Percentiles rank a stretch among this genome's conserved stretches.
phyloP scores from a whole-genome alignment of 768 basidiomycete species.

The Cystofilobasidium macerans region DNA sequence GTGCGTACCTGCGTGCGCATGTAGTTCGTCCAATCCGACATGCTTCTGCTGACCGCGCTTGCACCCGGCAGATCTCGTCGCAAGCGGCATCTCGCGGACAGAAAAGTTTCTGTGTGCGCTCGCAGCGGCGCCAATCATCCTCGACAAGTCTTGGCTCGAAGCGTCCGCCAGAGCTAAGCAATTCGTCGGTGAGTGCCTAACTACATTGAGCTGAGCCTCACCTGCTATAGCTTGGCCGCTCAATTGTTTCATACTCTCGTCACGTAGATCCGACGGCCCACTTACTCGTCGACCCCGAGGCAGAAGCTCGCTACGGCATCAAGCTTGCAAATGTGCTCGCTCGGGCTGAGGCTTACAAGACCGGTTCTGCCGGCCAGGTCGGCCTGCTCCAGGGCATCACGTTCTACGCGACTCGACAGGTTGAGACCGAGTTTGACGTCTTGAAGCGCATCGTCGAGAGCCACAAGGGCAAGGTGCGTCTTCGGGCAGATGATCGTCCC shows the following conservation, averaged over 20 bases:
- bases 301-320: constrained; percentile 59
- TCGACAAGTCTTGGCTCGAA: constrained; percentile 59
- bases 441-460: constrained; percentile 59
- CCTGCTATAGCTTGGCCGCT: background rate
- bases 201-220: background rate
- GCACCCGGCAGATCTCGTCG: constrained; percentile 58
- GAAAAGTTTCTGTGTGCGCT: constrained; percentile 79
- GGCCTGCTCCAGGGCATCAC: constrained; percentile 54
- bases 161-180: constrained; percentile 49
- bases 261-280: constrained; percentile 57
- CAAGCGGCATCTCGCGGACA: constrained; percentile 59
- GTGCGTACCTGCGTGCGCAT: constrained; percentile 17
- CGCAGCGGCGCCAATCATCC: constrained; percentile 50
- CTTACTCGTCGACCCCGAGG: constrained; percentile 49
- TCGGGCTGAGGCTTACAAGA: constrained; percentile 40
- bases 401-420: constrained; percentile 65
- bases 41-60: background rate
- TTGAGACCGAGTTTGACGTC: constrained; percentile 47
- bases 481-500: background rate
- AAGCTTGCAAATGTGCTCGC: constrained; percentile 51
- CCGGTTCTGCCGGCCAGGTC: constrained; percentile 39
- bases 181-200: constrained; percentile 51
- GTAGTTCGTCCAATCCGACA: no score
- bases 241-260: background rate
- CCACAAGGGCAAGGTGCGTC: constrained; percentile 57